phyloP scores from a whole-genome alignment of 257 asterid genomes.

The Petunia axillaris region DNA sequence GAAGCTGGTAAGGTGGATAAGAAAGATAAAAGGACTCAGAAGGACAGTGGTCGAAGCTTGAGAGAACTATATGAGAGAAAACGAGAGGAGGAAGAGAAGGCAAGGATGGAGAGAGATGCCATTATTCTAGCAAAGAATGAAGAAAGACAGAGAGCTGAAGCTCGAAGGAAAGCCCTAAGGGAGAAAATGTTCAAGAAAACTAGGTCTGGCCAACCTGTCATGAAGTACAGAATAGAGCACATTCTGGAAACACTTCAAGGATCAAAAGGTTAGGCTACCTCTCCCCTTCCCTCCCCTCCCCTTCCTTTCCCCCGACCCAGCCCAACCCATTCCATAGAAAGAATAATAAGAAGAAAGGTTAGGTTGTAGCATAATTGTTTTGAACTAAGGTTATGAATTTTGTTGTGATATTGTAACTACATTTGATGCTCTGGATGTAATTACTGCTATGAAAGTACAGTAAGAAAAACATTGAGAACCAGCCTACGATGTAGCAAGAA shows the following conservation, averaged over 20 bases:
- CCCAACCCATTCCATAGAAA: no score
- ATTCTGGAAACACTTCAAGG: conserved; percentile 70
- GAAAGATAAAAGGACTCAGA: conserved; percentile 43
- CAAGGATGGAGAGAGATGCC: conserved; percentile 68
- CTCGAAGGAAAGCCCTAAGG: conserved; percentile 61
- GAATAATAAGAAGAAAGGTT: no score
- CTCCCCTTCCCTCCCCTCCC: neutral
- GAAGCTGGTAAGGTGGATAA: conserved; percentile 30
- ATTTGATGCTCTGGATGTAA: no score
- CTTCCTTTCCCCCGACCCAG: no score
- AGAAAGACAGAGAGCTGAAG: conserved; percentile 56
- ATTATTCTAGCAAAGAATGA: conserved; percentile 55
- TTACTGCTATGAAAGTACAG: neutral
- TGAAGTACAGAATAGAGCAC: conserved; percentile 95
- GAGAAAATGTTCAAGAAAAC: conserved; percentile 93
- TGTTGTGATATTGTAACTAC: no score
- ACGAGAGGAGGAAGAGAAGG: conserved; percentile 64
- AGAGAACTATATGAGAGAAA: conserved; percentile 62
- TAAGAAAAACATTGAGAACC: neutral
- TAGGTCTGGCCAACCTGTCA: conserved; percentile 86
- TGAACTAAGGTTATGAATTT: no score
- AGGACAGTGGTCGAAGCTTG: conserved; percentile 42
- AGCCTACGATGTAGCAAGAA: neutral
- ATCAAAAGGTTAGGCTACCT: conserved; percentile 38
- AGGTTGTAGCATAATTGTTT: no score